A percentile compares a stretch with the other conserved stretches of the same genome.
phyloP scores from a whole-genome alignment of 345 rosid genomes.

The Gossypium anomalum region DNA sequence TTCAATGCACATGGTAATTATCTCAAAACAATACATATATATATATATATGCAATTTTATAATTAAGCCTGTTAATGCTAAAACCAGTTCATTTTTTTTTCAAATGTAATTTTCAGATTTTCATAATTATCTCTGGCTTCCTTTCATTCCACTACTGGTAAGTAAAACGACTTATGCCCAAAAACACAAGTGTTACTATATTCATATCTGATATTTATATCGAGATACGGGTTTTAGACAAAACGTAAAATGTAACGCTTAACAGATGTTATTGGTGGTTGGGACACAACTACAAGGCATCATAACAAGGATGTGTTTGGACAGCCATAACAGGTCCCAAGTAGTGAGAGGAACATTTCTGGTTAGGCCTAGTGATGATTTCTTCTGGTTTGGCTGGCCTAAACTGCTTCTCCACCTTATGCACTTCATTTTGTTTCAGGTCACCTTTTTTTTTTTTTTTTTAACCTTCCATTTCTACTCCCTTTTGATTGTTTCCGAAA shows the following conservation, averaged over 20 bases:
- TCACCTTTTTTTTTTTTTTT: background rate
- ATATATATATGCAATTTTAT: background rate
- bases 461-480: background rate
- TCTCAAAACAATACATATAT: background rate
- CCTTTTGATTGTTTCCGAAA: background rate
- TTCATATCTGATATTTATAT: too few species aligned
- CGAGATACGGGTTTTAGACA: too few species aligned
- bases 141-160: conserved; percentile 71
- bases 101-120: conserved; percentile 38
- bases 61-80: background rate
- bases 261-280: conserved; percentile 50
- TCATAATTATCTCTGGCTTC: conserved; percentile 65
- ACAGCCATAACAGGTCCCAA: conserved; percentile 39
- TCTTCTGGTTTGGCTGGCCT: conserved; percentile 61
- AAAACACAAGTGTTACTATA: too few species aligned
- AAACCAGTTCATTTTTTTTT: background rate
- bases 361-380: conserved; percentile 56
- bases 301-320: conserved; percentile 55
- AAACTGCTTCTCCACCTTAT: conserved; percentile 47
- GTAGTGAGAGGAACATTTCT: conserved; percentile 53
- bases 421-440: conserved; percentile 64
- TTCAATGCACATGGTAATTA: conserved; percentile 62
- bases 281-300: conserved; percentile 56
- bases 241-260: too few species aligned
- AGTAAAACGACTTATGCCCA: conserved; percentile 16